phyloP scores from a whole-genome alignment of 208 protist species.

The Trypanosoma mega region DNA sequence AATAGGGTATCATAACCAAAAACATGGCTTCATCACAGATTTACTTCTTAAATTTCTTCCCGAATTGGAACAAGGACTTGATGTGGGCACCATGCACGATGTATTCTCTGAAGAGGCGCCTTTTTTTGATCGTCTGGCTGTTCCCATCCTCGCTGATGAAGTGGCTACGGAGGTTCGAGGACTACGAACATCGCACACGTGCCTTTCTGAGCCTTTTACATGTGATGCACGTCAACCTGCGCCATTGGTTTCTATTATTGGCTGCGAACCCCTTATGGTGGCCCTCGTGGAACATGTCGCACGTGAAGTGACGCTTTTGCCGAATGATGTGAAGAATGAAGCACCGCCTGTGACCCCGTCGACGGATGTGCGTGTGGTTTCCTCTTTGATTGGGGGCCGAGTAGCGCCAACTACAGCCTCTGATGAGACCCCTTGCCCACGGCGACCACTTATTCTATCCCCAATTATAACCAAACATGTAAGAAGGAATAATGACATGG shows the following conservation, averaged over 20 bases:
- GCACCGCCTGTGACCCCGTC: too few species aligned
- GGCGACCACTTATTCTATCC: too few species aligned
- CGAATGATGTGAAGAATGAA: too few species aligned
- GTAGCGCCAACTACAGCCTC: too few species aligned
- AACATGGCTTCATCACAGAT: constrained; percentile 23
- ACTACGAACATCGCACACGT: not conserved
- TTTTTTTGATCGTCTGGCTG: constrained; percentile 15
- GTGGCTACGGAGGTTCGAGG: constrained; percentile 15
- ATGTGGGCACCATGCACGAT: not conserved
- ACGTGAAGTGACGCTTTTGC: not conserved
- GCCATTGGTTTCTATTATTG: not conserved
- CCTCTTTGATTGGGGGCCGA: too few species aligned
- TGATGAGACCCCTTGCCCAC: too few species aligned
- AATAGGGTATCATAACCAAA: constrained; percentile 19
- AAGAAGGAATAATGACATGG: too few species aligned
- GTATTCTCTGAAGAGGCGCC: constrained; percentile 14
- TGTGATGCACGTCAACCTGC: not conserved
- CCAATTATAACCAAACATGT: too few species aligned
- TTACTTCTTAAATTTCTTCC: constrained; percentile 23
- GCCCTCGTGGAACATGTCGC: not conserved
- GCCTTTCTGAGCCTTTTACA: not conserved
- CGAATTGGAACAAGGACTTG: constrained; percentile 18
- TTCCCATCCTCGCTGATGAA: constrained; percentile 20
- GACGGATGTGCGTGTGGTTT: too few species aligned
- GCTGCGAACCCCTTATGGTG: not conserved